Base-by-base conservation (phyloP, 306 rosid species). In the Vicia sativa region DNA sequence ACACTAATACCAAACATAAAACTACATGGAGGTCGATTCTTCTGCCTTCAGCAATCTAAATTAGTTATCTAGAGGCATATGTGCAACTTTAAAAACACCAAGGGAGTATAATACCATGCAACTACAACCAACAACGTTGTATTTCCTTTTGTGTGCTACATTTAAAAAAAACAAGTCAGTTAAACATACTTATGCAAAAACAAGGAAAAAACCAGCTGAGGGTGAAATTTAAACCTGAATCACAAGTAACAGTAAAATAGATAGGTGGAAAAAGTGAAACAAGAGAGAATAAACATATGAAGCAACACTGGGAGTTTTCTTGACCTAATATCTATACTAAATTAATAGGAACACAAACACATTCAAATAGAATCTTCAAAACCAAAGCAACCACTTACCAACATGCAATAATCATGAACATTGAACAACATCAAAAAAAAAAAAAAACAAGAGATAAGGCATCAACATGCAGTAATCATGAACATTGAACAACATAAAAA, bases 31-130 rank as follows among this genome's bases (percentile, higher is more conserved):
- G 35, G 37, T 31, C 37, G 8, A 31, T 31, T 31, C 1, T 15
- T 16, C 62, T 14, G 35, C 67, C 35, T 70, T 59, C 61, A 44
- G 50, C 65, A 52, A 38, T 42, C 57, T 34, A 53, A 64, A 38
- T 34, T 13, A 50, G 55, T 26, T 39, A 12, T 46, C 54, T 41
- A 72, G 16, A 3, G 52, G 9, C 16, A 37, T 9, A 54, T 50
- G 8, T 29, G 8, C 64, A 28, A 11, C 14, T 44, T 29, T 38
- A 42, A 25, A 57, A 5, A 23, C 66, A 1, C 6, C 12, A 15
- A 23, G 11, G 45, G 67, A 45, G 5, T 6, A 52, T 31, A 29
- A 43, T 26, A 44, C 18, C 6, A 41, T n/a, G n/a, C n/a, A n/a
- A n/a, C n/a, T 12, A 48, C 28, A 67, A 38, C 13, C 53, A 16